Percentiles rank a stretch among this genome's conserved stretches.
phyloP scores from a whole-genome alignment of 2,329 filamentous ascomycete species.

The Aschersonia sp. region DNA sequence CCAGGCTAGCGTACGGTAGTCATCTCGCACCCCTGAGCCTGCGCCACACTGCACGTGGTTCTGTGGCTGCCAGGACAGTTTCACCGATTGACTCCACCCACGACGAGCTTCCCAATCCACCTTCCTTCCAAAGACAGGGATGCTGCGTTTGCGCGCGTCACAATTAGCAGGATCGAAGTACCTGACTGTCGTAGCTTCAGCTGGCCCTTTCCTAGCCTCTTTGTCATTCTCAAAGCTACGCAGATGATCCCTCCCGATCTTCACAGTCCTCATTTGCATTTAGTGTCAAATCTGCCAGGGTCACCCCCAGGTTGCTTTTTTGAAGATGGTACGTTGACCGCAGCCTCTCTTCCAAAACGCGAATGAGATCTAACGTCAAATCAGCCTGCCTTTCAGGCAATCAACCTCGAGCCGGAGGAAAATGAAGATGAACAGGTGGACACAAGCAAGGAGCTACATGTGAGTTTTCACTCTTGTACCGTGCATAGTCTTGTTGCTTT shows the following conservation, averaged over 20 bases:
- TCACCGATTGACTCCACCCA: not conserved
- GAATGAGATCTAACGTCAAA: not conserved
- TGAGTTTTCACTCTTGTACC: constrained; percentile 12
- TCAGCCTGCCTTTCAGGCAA: constrained; percentile 61
- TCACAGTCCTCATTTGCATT: no score
- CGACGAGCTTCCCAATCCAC: not conserved
- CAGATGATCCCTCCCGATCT: no score
- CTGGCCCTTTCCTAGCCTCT: no score
- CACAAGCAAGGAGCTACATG: constrained; percentile 85
- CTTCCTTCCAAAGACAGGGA: not conserved
- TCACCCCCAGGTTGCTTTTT: no score
- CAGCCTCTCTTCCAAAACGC: no score
- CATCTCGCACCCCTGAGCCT: not conserved
- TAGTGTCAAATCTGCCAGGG: no score
- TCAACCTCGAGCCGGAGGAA: constrained; percentile 91
- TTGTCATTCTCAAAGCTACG: no score
- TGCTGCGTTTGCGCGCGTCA: not conserved
- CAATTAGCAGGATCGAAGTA: not conserved
- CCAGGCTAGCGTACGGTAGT: not conserved
- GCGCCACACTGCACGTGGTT: not conserved
- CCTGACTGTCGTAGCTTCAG: no score
- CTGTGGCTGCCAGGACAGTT: not conserved
- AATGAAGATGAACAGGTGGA: constrained; percentile 83
- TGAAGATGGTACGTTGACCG: no score
- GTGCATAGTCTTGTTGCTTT: no score